Evolutionary conservation across 495 filamentous ascomycete genomes (phyloP).

Genomic region (Podospora bellae-mahoneyi): DNA sequence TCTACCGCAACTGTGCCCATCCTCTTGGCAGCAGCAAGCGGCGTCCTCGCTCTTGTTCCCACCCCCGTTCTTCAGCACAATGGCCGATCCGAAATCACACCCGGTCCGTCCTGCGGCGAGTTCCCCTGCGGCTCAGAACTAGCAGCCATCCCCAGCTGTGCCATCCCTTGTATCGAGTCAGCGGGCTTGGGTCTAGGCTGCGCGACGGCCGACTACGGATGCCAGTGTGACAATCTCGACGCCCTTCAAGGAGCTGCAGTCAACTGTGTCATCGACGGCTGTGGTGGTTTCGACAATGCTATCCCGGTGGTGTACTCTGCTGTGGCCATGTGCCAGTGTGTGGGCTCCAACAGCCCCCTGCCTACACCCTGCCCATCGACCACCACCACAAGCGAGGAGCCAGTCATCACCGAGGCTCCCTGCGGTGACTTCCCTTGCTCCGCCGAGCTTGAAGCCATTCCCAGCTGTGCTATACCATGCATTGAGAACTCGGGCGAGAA

Average conservation of each 20-base stretch:
- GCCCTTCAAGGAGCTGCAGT: background rate
- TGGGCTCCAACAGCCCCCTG: background rate
- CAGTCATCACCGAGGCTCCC: background rate
- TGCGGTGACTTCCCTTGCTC: background rate
- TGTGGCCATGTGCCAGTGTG: background rate
- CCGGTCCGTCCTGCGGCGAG: background rate
- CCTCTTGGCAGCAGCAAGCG: background rate
- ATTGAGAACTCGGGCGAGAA: background rate
- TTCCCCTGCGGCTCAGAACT: conserved; percentile 4
- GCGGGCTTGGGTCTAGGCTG: conserved; percentile 8
- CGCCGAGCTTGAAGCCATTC: background rate
- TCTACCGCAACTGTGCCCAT: background rate
- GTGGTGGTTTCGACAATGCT: background rate
- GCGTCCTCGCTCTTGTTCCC: background rate
- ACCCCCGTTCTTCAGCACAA: background rate
- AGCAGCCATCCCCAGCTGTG: conserved; percentile 8
- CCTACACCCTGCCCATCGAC: background rate
- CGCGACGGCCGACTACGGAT: background rate
- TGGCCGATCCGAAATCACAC: background rate
- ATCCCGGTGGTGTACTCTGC: background rate
- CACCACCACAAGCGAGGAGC: background rate
- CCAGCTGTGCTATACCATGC: background rate
- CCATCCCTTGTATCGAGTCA: conserved; percentile 10
- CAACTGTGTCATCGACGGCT: background rate
- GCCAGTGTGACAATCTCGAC: conserved; percentile 5